Conservation (phyloP, 495 filamentous ascomycete species). For the Pseudoneurospora amorphoporcata region DNA sequence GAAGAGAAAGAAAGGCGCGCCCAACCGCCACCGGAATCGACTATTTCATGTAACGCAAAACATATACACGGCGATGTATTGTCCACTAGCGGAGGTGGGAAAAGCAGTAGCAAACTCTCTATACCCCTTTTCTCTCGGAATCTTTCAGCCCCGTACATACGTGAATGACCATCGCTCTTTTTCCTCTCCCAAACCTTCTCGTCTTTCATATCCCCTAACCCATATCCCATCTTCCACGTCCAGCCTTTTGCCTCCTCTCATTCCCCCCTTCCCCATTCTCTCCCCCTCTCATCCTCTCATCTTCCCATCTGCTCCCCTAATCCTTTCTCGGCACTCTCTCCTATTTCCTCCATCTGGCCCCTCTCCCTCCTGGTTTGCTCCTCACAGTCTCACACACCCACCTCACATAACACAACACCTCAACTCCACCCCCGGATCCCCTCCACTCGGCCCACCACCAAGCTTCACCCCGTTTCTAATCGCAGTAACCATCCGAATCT, state of each 20-base stretch:
- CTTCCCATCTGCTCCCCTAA: too few species aligned
- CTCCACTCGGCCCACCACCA: conserved; percentile 26
- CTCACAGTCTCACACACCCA: too few species aligned
- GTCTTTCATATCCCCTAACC: not conserved
- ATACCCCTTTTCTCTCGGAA: not conserved
- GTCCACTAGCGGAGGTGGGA: not conserved
- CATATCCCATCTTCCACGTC: not conserved
- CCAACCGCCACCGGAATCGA: not conserved
- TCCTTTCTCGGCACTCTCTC: too few species aligned
- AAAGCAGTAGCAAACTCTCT: not conserved
- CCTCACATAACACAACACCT: conserved; percentile 28
- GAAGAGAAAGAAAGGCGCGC: not conserved
- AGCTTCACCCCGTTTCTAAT: conserved; percentile 21
- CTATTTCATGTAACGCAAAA: not conserved
- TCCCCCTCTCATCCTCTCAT: too few species aligned
- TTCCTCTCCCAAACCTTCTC: not conserved
- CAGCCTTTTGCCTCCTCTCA: too few species aligned
- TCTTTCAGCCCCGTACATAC: not conserved
- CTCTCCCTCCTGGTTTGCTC: too few species aligned
- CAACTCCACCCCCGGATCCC: conserved; percentile 26
- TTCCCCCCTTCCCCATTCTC: not conserved
- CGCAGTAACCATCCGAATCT: conserved; percentile 22
- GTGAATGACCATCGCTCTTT: not conserved
- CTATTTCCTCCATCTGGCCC: too few species aligned
- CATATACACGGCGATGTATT: not conserved